Percentiles rank a stretch among this genome's conserved stretches.
Evolutionary conservation across 139 green algal genomes (phyloP).

Genomic region (Bryopsis sp.): DNA sequence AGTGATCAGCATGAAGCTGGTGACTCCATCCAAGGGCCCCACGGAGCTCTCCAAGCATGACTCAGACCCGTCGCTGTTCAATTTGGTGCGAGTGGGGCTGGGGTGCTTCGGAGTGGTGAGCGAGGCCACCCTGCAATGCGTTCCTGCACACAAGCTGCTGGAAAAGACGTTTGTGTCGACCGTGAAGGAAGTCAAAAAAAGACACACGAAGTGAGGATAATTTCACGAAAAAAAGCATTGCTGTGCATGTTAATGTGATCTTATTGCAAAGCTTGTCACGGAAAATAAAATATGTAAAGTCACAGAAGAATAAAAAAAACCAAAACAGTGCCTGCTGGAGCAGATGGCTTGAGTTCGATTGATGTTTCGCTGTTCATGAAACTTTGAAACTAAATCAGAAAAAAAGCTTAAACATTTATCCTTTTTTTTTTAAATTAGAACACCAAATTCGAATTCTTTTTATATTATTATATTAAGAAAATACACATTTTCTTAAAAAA

Average conservation of each 20-base stretch:
- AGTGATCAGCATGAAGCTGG: slow-evolving; percentile 76
- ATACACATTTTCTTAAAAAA: too few relatives aligned
- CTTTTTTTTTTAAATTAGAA: too few relatives aligned
- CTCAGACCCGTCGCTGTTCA: slow-evolving; percentile 68
- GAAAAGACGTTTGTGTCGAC: slow-evolving; percentile 73
- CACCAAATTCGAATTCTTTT: too few relatives aligned
- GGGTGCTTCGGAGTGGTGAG: slow-evolving; percentile 80
- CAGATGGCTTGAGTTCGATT: too few relatives aligned
- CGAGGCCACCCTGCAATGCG: slow-evolving; percentile 76
- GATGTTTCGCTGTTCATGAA: too few relatives aligned
- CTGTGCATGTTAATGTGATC: too few relatives aligned
- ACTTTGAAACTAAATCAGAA: background rate
- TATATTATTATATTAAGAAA: too few relatives aligned
- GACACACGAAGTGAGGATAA: slow-evolving; percentile 46
- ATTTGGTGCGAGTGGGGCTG: slow-evolving; percentile 66
- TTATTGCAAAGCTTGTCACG: too few relatives aligned
- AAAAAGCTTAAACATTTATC: background rate
- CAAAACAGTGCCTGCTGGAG: too few relatives aligned
- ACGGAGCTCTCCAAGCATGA: slow-evolving; percentile 40
- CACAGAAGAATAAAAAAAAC: too few relatives aligned
- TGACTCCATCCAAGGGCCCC: slow-evolving; percentile 74
- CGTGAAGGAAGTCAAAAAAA: slow-evolving; percentile 47
- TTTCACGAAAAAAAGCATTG: too few relatives aligned
- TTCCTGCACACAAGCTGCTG: slow-evolving; percentile 61
- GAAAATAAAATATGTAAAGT: too few relatives aligned